Evolutionary conservation across 164 flowering plant species (phyloP).

Genomic region (Nelumbo lutea): DNA sequence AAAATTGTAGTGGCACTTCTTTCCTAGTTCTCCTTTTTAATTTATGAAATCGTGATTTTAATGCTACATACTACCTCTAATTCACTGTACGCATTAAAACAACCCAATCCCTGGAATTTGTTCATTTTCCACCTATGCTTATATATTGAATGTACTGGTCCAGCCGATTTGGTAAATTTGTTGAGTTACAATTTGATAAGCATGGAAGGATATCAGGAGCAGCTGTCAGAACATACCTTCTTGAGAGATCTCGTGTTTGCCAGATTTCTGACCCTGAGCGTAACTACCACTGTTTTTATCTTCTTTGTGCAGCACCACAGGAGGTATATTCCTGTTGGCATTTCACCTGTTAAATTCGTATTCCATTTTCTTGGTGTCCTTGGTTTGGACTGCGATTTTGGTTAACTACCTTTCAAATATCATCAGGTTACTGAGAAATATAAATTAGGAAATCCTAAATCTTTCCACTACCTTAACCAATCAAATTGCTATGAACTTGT

Average conservation of each 20-base stretch:
- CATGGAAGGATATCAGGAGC: slow-evolving; percentile 85
- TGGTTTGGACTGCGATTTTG: background rate
- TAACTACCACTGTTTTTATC: slow-evolving; percentile 84
- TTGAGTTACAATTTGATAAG: slow-evolving; percentile 79
- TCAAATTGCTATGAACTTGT: slow-evolving; percentile 76
- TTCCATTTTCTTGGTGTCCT: slow-evolving; percentile 4
- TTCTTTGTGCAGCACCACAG: slow-evolving; percentile 80
- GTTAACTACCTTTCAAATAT: background rate
- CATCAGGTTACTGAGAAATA: slow-evolving; percentile 65
- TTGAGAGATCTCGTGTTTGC: slow-evolving; percentile 92
- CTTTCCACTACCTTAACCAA: slow-evolving; percentile 89
- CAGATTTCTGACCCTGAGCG: slow-evolving; percentile 88
- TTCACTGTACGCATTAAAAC: background rate
- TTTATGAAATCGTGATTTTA: too few relatives aligned
- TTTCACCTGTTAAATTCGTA: background rate
- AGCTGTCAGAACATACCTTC: slow-evolving; percentile 78
- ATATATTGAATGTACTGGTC: slow-evolving; percentile 15
- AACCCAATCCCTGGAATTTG: slow-evolving; percentile 2
- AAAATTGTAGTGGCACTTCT: background rate
- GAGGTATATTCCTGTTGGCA: slow-evolving; percentile 35
- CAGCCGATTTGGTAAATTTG: slow-evolving; percentile 95
- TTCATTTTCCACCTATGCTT: slow-evolving; percentile 7
- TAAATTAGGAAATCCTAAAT: slow-evolving; percentile 73
- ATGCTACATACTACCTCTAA: background rate
- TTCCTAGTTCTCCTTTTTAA: background rate